phyloP scores from a whole-genome alignment of 106 monocot genomes.

The Narthecium ossifragum region DNA sequence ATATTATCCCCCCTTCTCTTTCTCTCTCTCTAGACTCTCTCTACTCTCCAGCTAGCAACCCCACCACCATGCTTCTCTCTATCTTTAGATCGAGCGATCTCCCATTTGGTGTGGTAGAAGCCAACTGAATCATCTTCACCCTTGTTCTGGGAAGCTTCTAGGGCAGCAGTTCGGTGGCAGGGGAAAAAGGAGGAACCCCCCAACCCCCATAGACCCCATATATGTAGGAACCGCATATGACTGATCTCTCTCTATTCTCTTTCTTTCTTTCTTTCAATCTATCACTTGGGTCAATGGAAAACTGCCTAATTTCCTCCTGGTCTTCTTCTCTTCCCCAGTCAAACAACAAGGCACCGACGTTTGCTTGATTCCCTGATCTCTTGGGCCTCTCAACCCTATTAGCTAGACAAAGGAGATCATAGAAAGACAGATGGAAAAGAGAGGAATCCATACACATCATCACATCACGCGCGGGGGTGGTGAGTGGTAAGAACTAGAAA shows the following conservation, averaged over 20 bases:
- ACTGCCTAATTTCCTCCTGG: slow-evolving; percentile 18
- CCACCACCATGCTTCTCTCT: background rate
- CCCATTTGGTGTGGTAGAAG: slow-evolving; percentile 1
- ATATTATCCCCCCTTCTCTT: background rate
- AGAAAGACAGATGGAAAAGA: background rate
- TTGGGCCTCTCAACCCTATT: background rate
- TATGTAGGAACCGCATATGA: too few relatives aligned
- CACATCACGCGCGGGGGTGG: too few relatives aligned
- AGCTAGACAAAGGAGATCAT: too few relatives aligned
- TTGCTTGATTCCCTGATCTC: background rate
- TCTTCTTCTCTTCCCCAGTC: slow-evolving; percentile 1
- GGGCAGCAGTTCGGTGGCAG: slow-evolving; percentile 17
- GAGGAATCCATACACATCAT: background rate
- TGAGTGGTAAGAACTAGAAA: background rate
- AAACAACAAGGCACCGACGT: slow-evolving; percentile 12
- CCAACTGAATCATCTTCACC: slow-evolving; percentile 5
- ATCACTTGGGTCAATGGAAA: slow-evolving; percentile 24
- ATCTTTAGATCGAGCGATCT: too few relatives aligned
- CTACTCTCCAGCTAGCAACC: slow-evolving; percentile 10
- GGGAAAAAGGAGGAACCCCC: slow-evolving; percentile 2
- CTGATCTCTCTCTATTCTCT: background rate
- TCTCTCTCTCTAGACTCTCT: slow-evolving; percentile 15
- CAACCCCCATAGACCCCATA: slow-evolving; percentile 1
- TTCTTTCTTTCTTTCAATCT: slow-evolving; percentile 1
- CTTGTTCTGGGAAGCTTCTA: slow-evolving; percentile 43